These are phyloP conservation scores for Microbotryum intermedium DNA, from an alignment of 1,284 basidiomycete genomes.

Conservation along the genomic window DNA sequence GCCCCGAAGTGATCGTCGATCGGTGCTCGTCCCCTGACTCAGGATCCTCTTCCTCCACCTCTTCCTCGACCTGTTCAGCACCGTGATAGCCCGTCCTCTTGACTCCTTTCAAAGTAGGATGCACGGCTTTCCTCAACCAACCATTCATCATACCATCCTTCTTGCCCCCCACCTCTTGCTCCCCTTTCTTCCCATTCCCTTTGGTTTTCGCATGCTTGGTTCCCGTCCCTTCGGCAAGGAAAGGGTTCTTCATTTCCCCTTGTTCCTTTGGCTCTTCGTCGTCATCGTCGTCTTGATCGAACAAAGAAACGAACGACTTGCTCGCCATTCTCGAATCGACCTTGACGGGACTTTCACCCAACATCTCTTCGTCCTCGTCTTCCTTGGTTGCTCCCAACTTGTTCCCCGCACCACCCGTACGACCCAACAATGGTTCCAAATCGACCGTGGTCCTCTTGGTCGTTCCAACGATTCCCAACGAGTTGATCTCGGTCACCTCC, in stretches of 20 bases:
- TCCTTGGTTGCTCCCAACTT: background rate
- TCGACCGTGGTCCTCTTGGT: background rate
- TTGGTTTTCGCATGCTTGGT: background rate
- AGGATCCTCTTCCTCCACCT: background rate
- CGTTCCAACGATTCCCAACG: too few relatives aligned
- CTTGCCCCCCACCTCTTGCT: background rate
- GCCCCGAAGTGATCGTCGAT: background rate
- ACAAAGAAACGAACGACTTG: background rate
- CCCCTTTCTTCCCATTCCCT: background rate
- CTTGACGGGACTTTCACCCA: background rate
- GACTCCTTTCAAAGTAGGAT: background rate
- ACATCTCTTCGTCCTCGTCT: background rate
- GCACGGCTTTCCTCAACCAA: background rate
- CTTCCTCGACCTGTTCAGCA: background rate
- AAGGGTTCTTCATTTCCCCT: background rate
- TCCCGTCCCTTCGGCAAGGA: background rate
- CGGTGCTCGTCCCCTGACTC: background rate
- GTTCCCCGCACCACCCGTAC: background rate
- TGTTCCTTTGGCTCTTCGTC: background rate
- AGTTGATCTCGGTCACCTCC: too few relatives aligned
- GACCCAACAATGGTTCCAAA: background rate
- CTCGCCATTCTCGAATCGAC: background rate
- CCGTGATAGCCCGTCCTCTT: background rate
- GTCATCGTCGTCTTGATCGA: background rate
- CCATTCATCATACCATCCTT: background rate